Base-by-base conservation (phyloP, 2,329 filamentous ascomycete genomes). In the Sphaerostilbella broomeana region DNA sequence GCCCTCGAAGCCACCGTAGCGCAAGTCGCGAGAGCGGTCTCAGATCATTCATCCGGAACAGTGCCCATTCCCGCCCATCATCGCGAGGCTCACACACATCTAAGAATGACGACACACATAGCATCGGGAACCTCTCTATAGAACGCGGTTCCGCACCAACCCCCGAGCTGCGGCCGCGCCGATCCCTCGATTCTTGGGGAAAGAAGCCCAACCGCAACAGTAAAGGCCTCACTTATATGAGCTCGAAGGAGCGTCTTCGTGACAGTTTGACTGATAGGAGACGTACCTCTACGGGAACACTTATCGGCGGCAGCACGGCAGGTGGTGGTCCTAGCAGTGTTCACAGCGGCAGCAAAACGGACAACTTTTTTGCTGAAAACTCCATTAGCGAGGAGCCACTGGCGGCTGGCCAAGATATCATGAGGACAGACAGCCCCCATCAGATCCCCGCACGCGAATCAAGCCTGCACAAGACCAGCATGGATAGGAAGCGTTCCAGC, bases 201-300 rank as follows among this genome's bases (percentile, higher is more conserved):
- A 74, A 66, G 55, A 81, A 76, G 54, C 62, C 70, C 27, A 58
- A 59, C 3, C 68, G 77, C 19, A 64, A 64, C 41, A 60, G 73
- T 45, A 76, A 73, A 54, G 74, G 79, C 3, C 61, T 85, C 52
- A 79, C 81, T 73, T 84, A 85, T 53, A 85, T 83, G 79, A 79
- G 73, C 62, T 86, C 82, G 31, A 81, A 75, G 54, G 82, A 86
- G 57, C 70, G 72, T 20, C 62, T 86, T 31, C 70, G 74, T 31
- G 76, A 79, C 36, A 78, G 71, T 47, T 79, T 84, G 46, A 62
- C 63, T 4, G 79, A 84, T 47, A 73, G 73, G 49, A 81, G 75
- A 51, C 70, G 78, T 27, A 52, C 63, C n/a, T 52, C 51, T 0
- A 51, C 53, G 4, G 51, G 50, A 4, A 46, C 51, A 0, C 49